Base-by-base conservation (phyloP, 2,329 filamentous ascomycete species). In the Eutypa lata region DNA sequence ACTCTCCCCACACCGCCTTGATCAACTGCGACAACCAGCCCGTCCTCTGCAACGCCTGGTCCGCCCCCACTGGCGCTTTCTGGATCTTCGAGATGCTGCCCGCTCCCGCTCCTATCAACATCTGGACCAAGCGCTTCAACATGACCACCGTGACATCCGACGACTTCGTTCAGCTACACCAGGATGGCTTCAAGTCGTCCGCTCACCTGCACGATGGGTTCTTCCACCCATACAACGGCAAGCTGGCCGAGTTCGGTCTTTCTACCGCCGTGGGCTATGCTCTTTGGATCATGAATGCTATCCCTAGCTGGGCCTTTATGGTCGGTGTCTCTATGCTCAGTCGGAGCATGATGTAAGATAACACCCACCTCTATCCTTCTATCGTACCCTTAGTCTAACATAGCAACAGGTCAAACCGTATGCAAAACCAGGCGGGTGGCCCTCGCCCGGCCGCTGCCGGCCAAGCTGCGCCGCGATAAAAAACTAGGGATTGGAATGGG, bases 301-400 rank as follows among this genome's bases (percentile, higher is more conserved):
- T 90, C 53, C 82, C 89, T 53, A 84, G 86, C 76, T 93, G 89
- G 89, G 72, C 83, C 51, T 85, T 91, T 66, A 92, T 93, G 89
- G 78, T 93, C 61, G 68, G 82, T 47, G 78, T 93, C 61, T 89
- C 86, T 50, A 84, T 92, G 68, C 65, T 88, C 58, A 90, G 85
- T 78, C 81, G 89, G 67, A 81, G 77, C 53, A 81, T 92, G 71
- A 91, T 92, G 89, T 91, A 75, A 81, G 87, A 78, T n/a, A 24
- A 54, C 18, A 5, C 16, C 22, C n/a, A 16, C 46, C 37, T n/a
- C 33, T 13, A 28, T n/a, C 42, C 40, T 54, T 33, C 48, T 28
- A 53, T 50, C 51, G 48, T 24, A 6, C 13, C 4, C 6, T 18
- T 14, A 18, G 6, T 14, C 35, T 38, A 38, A 38, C 13, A 14